Conservation (phyloP, 2,329 filamentous ascomycete genomes). For the Xylariaceae sp. region DNA sequence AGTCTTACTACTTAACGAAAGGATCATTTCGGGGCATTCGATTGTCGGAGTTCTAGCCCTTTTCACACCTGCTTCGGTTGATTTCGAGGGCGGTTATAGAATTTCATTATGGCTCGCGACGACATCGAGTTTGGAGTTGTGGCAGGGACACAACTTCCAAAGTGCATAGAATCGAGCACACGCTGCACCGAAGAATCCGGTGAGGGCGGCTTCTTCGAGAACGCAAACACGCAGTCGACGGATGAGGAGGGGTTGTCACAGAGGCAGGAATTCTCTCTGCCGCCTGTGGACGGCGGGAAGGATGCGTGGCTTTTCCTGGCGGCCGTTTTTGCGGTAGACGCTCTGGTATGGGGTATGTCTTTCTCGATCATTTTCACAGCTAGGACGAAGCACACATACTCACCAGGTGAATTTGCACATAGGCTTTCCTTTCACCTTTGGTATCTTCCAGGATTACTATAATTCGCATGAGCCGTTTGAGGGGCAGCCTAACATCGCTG, state of each 20-base stretch:
- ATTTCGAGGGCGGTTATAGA: not conserved
- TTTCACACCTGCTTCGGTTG: not conserved
- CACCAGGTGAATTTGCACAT: constrained; percentile 8
- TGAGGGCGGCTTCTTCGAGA: constrained; percentile 8
- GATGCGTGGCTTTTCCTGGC: constrained; percentile 42
- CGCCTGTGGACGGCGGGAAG: constrained; percentile 32
- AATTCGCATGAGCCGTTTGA: constrained; percentile 55
- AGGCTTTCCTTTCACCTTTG: constrained; percentile 67
- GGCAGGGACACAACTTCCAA: constrained; percentile 8
- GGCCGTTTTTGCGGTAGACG: constrained; percentile 50
- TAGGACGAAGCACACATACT: not conserved
- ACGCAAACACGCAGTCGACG: not conserved
- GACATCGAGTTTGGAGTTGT: constrained; percentile 13
- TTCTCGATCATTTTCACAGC: not conserved
- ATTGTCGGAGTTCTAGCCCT: not conserved
- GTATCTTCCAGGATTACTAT: constrained; percentile 69
- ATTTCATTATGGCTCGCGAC: constrained; percentile 6
- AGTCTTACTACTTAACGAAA: not conserved
- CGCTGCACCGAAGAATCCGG: constrained; percentile 1
- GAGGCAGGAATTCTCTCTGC: constrained; percentile 21
- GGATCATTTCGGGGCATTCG: not conserved
- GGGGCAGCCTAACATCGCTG: constrained; percentile 50
- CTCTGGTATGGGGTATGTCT: constrained; percentile 48
- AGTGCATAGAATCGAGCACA: constrained; percentile 10
- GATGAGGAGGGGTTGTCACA: constrained; percentile 5